Conservation (phyloP, 139 green algal genomes). For the Ettlia oleoabundans region DNA sequence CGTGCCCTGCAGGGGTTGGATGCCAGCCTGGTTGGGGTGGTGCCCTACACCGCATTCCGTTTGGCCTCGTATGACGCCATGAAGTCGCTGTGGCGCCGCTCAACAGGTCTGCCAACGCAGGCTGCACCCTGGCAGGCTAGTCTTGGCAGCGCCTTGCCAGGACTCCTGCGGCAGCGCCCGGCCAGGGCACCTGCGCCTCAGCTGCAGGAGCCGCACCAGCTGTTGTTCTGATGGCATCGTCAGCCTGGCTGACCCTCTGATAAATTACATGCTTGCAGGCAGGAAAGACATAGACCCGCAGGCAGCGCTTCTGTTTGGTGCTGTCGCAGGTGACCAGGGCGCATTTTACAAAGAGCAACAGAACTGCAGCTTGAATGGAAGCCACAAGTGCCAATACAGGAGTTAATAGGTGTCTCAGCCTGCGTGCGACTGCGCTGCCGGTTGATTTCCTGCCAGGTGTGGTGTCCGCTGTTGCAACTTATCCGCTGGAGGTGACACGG, state of each 20-base stretch:
- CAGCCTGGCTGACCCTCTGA: background rate
- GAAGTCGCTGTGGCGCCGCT: conserved; percentile 20
- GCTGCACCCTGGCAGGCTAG: too few relatives aligned
- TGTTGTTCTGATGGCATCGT: background rate
- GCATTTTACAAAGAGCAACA: too few relatives aligned
- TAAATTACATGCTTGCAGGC: conserved; percentile 19
- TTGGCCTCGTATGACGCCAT: conserved; percentile 50
- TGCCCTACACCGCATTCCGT: conserved; percentile 53
- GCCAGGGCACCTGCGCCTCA: too few relatives aligned
- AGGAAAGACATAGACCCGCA: conserved; percentile 40
- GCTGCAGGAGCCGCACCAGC: background rate
- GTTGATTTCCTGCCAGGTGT: conserved; percentile 18
- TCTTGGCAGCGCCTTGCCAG: too few relatives aligned
- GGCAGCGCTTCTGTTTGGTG: conserved; percentile 41
- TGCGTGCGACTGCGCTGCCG: background rate
- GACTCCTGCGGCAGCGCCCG: too few relatives aligned
- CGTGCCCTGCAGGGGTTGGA: conserved; percentile 51
- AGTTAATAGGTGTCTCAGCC: too few relatives aligned
- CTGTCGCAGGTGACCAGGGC: conserved; percentile 24
- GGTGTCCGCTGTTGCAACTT: conserved; percentile 40
- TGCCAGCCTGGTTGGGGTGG: conserved; percentile 44
- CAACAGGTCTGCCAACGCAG: background rate
- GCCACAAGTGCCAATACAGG: too few relatives aligned
- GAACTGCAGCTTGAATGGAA: too few relatives aligned
- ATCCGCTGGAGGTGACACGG: conserved; percentile 52